phyloP scores from a whole-genome alignment of 306 rosid genomes.

The Ochetophila trinervis region DNA sequence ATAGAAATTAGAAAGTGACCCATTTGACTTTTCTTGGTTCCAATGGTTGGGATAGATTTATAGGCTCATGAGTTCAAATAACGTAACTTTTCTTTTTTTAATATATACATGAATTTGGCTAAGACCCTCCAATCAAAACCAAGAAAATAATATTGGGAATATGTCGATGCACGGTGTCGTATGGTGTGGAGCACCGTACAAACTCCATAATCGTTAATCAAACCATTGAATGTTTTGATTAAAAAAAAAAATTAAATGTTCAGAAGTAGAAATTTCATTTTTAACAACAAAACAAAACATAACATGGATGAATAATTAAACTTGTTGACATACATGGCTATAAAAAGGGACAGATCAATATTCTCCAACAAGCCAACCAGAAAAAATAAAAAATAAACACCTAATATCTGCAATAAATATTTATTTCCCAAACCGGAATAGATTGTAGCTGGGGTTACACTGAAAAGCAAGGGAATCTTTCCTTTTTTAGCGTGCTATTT shows the following conservation, averaged over 20 bases:
- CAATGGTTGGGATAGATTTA: no score
- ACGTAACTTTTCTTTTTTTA: no score
- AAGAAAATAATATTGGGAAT: background rate
- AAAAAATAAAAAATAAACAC: no score
- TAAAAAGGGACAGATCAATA: background rate
- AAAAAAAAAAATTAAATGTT: no score
- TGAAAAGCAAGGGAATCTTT: conserved; percentile 23
- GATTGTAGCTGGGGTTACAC: conserved; percentile 14
- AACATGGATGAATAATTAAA: background rate
- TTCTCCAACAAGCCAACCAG: background rate
- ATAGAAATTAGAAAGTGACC: no score
- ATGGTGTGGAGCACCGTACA: background rate
- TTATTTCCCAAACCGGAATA: conserved; percentile 19
- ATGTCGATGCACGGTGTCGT: background rate
- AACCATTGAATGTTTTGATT: background rate
- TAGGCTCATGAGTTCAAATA: no score
- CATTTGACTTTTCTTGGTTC: no score
- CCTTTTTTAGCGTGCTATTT: conserved; percentile 17
- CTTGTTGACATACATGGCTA: background rate
- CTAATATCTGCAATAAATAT: background rate
- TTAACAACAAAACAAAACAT: background rate
- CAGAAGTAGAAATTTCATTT: background rate
- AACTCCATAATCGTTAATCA: background rate
- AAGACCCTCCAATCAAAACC: background rate
- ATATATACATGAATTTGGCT: no score